These are phyloP conservation scores for Penicillium alfredii DNA, from an alignment of 495 filamentous ascomycete species.

Conservation along the genomic window DNA sequence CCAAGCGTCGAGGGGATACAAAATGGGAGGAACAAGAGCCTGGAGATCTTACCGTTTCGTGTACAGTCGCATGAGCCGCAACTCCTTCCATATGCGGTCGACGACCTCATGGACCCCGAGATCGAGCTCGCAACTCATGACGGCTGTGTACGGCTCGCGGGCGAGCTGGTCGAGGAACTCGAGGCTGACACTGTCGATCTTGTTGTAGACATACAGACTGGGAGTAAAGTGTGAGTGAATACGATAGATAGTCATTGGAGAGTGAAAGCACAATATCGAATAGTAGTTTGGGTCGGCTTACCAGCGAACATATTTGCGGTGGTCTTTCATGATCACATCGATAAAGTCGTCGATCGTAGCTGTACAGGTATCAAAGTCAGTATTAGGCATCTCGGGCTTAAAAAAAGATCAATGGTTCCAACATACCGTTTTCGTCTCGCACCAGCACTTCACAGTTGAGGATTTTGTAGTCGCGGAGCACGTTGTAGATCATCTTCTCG, in stretches of 20 bases:
- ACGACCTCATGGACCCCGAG: slow-evolving; percentile 95
- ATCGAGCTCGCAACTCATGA: slow-evolving; percentile 98
- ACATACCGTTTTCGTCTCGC: slow-evolving; percentile 77
- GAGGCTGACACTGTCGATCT: slow-evolving; percentile 92
- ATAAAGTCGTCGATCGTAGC: slow-evolving; percentile 98
- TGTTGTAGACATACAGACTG: slow-evolving; percentile 99
- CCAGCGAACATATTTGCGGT: slow-evolving; percentile 94
- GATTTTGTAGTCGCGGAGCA: slow-evolving; percentile 96
- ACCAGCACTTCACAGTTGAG: slow-evolving; percentile 96
- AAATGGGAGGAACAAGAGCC: neutral
- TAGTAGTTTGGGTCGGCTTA: no score
- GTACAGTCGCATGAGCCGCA: slow-evolving; percentile 87
- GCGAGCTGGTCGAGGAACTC: slow-evolving; percentile 90
- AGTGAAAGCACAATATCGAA: no score
- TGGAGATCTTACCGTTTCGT: slow-evolving; percentile 65
- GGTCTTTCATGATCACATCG: slow-evolving; percentile 98
- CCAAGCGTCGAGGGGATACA: no score
- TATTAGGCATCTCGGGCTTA: neutral
- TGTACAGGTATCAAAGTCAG: slow-evolving; percentile 18
- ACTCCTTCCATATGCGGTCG: slow-evolving; percentile 91
- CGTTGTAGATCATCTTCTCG: slow-evolving; percentile 96
- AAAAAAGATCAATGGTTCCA: neutral
- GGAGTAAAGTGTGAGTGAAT: slow-evolving; percentile 1
- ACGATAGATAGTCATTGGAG: neutral
- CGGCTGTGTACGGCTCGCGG: slow-evolving; percentile 84